Evolutionary conservation across 2,329 filamentous ascomycete species (phyloP).

Genomic region (Neophaeococcomyces mojaviensis): DNA sequence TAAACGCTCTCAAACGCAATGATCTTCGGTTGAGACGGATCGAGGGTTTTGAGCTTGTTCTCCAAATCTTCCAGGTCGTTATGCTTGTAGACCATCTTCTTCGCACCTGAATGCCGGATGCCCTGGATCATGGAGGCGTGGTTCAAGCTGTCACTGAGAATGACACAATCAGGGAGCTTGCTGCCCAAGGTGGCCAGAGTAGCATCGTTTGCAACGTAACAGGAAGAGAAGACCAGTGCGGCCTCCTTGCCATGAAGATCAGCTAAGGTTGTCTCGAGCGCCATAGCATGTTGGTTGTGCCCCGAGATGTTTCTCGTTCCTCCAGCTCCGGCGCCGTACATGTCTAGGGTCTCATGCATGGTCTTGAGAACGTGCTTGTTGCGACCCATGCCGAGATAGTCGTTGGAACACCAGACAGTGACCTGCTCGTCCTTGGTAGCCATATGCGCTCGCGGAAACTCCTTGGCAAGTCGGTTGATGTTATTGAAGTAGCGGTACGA

Average conservation of each 20-base stretch:
- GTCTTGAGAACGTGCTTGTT: conserved; percentile 77
- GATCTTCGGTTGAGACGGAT: conserved; percentile 82
- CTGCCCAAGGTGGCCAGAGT: conserved; percentile 94
- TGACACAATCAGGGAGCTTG: conserved; percentile 92
- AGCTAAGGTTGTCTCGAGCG: conserved; percentile 72
- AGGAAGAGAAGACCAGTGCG: conserved; percentile 91
- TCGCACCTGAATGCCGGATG: conserved; percentile 92
- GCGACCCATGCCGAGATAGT: conserved; percentile 96
- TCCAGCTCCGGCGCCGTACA: conserved; percentile 89
- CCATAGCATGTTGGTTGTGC: conserved; percentile 89
- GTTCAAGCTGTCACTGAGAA: conserved; percentile 94
- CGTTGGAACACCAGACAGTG: conserved; percentile 98
- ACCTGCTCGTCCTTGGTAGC: conserved; percentile 73
- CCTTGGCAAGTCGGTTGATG: conserved; percentile 94
- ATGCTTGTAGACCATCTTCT: conserved; percentile 98
- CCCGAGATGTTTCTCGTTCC: conserved; percentile 97
- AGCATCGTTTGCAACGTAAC: conserved; percentile 96
- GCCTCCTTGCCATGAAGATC: conserved; percentile 87
- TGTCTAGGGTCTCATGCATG: conserved; percentile 93
- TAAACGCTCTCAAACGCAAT: conserved; percentile 99
- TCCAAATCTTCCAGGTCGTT: conserved; percentile 93
- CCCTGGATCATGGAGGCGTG: conserved; percentile 99
- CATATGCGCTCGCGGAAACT: conserved; percentile 94
- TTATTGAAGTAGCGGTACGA: conserved; percentile 99
- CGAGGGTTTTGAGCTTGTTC: conserved; percentile 80